Conservation (phyloP, 2,329 filamentous ascomycete genomes). For the Sphaerulina musiva region DNA sequence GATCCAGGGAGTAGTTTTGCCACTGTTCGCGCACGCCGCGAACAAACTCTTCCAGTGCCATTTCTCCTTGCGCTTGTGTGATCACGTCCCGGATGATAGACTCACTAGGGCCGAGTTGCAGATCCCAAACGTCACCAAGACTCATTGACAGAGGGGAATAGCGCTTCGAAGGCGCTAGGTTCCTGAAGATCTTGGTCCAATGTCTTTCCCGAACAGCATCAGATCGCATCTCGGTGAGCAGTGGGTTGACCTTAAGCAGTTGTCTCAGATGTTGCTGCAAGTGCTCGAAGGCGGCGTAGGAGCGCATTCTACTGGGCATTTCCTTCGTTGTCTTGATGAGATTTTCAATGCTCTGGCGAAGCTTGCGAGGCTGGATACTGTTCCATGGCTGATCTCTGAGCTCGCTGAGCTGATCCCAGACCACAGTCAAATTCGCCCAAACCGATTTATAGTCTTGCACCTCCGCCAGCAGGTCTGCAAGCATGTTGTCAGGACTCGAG, state of each 20-base stretch:
- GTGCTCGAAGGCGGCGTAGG: conserved; percentile 99
- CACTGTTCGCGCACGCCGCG: conserved; percentile 94
- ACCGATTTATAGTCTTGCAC: conserved; percentile 98
- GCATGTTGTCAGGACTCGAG: conserved; percentile 68
- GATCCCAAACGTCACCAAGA: conserved; percentile 96
- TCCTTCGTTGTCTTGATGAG: conserved; percentile 98
- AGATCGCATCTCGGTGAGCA: conserved; percentile 86
- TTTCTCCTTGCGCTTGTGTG: conserved; percentile 90
- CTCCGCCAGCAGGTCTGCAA: conserved; percentile 83
- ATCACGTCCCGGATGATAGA: conserved; percentile 87
- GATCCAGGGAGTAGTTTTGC: conserved; percentile 88
- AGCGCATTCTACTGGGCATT: conserved; percentile 97
- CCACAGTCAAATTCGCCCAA: conserved; percentile 89
- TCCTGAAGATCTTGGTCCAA: conserved; percentile 97
- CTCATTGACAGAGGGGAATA: conserved; percentile 94
- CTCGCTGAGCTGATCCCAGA: conserved; percentile 94
- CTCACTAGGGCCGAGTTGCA: conserved; percentile 84
- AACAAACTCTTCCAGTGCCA: conserved; percentile 95
- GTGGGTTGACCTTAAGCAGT: conserved; percentile 80
- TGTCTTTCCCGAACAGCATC: conserved; percentile 94
- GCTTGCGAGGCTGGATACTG: conserved; percentile 88
- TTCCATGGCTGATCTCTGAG: conserved; percentile 90
- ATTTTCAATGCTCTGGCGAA: conserved; percentile 79
- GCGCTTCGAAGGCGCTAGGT: conserved; percentile 82
- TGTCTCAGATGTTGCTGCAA: conserved; percentile 86